Evolutionary conservation across 192 early-diverging fungal genomes (phyloP).

Genomic region (Coemansia sp.): DNA sequence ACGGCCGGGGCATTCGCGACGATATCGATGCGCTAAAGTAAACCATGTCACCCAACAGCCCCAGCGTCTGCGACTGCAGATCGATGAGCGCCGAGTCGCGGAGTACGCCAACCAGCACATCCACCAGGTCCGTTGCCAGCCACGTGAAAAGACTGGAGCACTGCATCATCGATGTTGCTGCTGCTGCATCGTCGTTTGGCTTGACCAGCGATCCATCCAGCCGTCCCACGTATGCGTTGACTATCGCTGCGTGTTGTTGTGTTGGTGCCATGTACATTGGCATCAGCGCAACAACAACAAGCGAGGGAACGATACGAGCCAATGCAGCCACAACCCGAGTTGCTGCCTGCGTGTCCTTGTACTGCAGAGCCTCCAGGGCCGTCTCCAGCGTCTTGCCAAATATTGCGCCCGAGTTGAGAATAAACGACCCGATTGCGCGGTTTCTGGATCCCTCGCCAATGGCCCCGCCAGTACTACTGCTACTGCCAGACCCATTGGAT

Average conservation of each 20-base stretch:
- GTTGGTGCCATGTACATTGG: conserved; percentile 36
- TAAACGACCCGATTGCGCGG: conserved; percentile 8
- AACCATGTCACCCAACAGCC: conserved; percentile 20
- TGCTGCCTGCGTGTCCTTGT: conserved; percentile 20
- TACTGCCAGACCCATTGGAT: neutral
- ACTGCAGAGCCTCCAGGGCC: conserved; percentile 10
- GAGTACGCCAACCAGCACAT: conserved; percentile 14
- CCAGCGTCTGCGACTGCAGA: conserved; percentile 23
- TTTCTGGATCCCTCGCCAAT: neutral
- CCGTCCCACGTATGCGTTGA: conserved; percentile 19
- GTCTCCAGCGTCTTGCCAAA: conserved; percentile 17
- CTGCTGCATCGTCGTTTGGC: neutral
- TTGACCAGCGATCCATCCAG: conserved; percentile 9
- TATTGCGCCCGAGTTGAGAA: conserved; percentile 12
- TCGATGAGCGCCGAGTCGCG: conserved; percentile 23
- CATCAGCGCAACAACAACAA: conserved; percentile 23
- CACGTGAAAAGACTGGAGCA: conserved; percentile 16
- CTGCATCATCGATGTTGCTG: no score
- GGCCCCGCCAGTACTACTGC: neutral
- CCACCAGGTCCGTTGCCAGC: conserved; percentile 9
- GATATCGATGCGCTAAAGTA: conserved; percentile 18
- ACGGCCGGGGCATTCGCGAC: conserved; percentile 24
- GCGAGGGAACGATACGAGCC: conserved; percentile 19
- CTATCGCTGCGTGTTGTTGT: conserved; percentile 28
- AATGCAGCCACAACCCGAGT: conserved; percentile 14